phyloP scores from a whole-genome alignment of 2,329 filamentous ascomycete genomes.

The Botrytis squamosa region DNA sequence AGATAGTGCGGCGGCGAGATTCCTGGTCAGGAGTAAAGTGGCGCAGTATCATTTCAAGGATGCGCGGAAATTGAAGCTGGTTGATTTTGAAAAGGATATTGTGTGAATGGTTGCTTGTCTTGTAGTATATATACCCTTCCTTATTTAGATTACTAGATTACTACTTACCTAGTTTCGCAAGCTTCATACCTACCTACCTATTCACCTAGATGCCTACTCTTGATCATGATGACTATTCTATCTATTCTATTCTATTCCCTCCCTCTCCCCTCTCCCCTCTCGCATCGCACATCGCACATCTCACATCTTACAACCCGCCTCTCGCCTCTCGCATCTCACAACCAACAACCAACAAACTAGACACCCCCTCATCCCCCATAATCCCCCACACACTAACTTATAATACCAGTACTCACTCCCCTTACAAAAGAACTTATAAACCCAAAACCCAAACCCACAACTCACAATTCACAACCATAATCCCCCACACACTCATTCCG shows the following conservation, averaged over 20 bases:
- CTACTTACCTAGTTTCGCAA: not conserved
- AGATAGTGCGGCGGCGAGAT: slow-evolving; percentile 62
- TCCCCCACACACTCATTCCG: no score
- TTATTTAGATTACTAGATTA: not conserved
- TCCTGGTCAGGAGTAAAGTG: slow-evolving; percentile 63
- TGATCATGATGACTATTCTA: not conserved
- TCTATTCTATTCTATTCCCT: not conserved
- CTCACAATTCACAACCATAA: rapidly evolving
- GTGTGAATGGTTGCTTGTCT: not conserved
- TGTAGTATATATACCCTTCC: not conserved
- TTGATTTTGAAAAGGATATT: slow-evolving; percentile 62
- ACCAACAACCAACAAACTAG: no score
- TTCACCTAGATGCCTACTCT: not conserved
- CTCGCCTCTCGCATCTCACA: no score
- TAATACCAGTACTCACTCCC: no score
- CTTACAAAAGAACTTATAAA: no score
- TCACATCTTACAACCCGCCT: no score
- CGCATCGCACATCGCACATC: no score
- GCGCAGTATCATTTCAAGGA: slow-evolving; percentile 66
- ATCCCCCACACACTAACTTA: no score
- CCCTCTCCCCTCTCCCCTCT: not conserved
- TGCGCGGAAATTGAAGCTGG: slow-evolving; percentile 55
- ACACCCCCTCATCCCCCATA: no score
- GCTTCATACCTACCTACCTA: no score
- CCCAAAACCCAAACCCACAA: no score